A percentile compares a stretch with the other conserved stretches of the same genome.
Evolutionary conservation across 176 grass and related monocot species (phyloP).

Genomic region (Eleusine coracana): DNA sequence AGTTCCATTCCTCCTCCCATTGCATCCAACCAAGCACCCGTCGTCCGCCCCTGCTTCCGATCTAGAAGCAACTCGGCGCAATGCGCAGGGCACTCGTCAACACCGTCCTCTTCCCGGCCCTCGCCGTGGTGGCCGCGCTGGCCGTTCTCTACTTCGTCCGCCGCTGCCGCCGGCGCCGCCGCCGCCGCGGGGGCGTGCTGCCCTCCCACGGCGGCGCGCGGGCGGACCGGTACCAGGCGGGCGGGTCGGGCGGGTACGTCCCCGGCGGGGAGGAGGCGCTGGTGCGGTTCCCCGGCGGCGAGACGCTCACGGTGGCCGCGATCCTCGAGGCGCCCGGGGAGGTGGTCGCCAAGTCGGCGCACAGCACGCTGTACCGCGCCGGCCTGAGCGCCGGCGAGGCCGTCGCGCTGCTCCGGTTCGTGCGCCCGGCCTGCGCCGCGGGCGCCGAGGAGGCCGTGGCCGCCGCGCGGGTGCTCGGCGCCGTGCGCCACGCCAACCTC

Average conservation of each 20-base stretch:
- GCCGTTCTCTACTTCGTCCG: conserved; percentile 45
- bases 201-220: conserved; percentile 39
- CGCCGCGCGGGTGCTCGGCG: conserved; percentile 54
- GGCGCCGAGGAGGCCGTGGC: conserved; percentile 55
- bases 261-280: conserved; percentile 59
- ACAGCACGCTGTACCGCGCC: conserved; percentile 89
- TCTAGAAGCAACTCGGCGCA: conserved; percentile 19
- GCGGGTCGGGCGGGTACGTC: conserved; percentile 16
- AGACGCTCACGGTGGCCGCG: conserved; percentile 67
- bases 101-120: conserved; percentile 41
- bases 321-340: conserved; percentile 94
- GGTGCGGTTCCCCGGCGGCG: conserved; percentile 74
- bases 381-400: conserved; percentile 42
- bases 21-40: conserved; percentile 11
- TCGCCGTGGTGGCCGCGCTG: conserved; percentile 43
- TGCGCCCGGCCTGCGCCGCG: conserved; percentile 26
- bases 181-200: conserved; percentile 23
- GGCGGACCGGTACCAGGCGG: conserved; percentile 45
- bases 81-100: conserved; percentile 49
- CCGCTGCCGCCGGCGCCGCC: conserved; percentile 33
- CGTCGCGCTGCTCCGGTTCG: too few species aligned
- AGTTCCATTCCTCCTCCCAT: background rate
- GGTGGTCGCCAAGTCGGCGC: conserved; percentile 81
- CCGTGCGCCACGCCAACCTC: conserved; percentile 73
- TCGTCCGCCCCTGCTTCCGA: background rate